Evolutionary conservation across 176 grass and related monocot species (phyloP), one percentile per base, ranked within the genome.

Genomic region (Alopecurus myosuroides): DNA sequence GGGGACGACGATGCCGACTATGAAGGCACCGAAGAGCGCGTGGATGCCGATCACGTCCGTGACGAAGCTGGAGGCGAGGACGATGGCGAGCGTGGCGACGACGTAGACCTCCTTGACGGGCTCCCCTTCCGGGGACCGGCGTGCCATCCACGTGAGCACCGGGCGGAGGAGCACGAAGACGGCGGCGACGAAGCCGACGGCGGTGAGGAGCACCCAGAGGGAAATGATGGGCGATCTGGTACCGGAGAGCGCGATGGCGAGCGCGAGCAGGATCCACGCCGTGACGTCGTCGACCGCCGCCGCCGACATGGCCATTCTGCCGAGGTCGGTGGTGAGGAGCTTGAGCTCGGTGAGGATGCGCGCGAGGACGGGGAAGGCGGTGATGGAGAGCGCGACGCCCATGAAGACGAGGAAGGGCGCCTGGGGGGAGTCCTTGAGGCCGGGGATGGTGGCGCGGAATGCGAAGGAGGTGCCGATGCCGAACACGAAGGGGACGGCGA

Each of bases 321-420:
- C 93, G 0, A 95, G 73, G 73, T 95, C 93, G 5, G 93, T 95
- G 19, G 90, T 93, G 1, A 95, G 90, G 0, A 95, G 83, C 82
- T 95, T 95, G 17, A 95, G 86, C 86, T 95, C 93, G n/a, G 93
- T 82, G 4, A 95, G 81, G 88, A 95, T 95, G 7, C 93, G 90
- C 1, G 93, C 93, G 9, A 95, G 88, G 0, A 95, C 93, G 1
- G 93, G 90, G 81, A 95, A 95, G 1, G 93, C 93, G 7, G 93
- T 95, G 76, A 95, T 95, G 75, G 93, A 95, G 85, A 95, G 90
- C 7, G 93, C 93, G 18, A 95, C 93, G 52, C 93, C 93, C 90
- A 95, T 95, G 90, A 95, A 95, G 3, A 95, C 93, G 0, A 93
- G 80, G 74, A 95, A 80, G 0, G 90, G 94, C 0, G 44, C 88